Base-by-base conservation (phyloP, 352 stramenopile species). In the Globisporangium ultimum region DNA sequence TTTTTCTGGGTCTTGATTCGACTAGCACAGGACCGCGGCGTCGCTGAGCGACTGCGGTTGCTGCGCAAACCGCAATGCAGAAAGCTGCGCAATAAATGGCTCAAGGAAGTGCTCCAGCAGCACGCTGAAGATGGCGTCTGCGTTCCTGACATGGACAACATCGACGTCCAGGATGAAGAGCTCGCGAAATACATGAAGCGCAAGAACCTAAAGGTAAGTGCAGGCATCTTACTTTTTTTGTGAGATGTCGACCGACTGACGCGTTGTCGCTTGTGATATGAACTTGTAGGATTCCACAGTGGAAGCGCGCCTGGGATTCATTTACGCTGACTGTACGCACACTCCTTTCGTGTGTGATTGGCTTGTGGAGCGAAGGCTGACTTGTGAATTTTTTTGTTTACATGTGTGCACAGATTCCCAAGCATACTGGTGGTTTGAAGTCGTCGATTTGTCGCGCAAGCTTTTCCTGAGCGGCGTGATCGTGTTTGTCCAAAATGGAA, bases 401-500 rank as follows among this genome's bases (percentile, higher is more conserved):
- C 63, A 11, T 45, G 5, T 47, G 7, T 57, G 48, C 43, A 15
- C 52, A 91, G 81, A 91, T 66, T 72, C 69, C 0, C 61, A 80
- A 32, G 56, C 74, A 22, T 90, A 84, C 46, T 92, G 83, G 83
- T 92, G 83, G 83, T 92, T 90, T 62, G 83, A 92, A 64, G 83
- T 89, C 22, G 67, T 92, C 32, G 83, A 92, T 61, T 66, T 92
- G 14, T 86, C 81, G 15, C 71, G 83, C 34, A 92, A 92, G 61
- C 71, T 92, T 21, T 89, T 90, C 53, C 48, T 92, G 40, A 90
- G 76, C 43, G 71, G 74, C 34, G 73, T 92, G 38, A 89, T 89
- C 55, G 61, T 90, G 2, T 92, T 92, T 58, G 76, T 92, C 14
- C 63, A 86, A 51, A 83, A 85, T 48, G 78, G 80, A 22, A 88